Base-by-base conservation (phyloP, 768 basidiomycete genomes). In the Crepidotus variabilis region DNA sequence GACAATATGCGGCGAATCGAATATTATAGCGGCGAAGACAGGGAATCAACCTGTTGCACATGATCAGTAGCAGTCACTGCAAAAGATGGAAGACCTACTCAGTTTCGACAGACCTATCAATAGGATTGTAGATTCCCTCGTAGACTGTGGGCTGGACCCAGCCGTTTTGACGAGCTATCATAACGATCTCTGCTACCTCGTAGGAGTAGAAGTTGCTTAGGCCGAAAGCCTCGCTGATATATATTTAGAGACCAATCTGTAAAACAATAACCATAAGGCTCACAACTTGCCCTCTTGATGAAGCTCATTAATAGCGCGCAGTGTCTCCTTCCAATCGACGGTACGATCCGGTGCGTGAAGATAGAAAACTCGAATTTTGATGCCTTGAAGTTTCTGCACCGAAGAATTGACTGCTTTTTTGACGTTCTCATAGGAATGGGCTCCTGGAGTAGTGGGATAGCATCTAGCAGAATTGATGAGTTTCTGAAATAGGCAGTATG, bases 181-280 rank as follows among this genome's bases (percentile, higher is more conserved):
- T 73, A 0, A 84, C 78, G 22, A 86, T 75, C 61, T 85, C 83
- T 2, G 83, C 82, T 13, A 85, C 82, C 66, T 86, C 83, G 81
- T 82, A 55, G 61, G 5, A 73, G 13, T 10, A 22, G 9, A 48
- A 21, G 32, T 63, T 36, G 51, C 51, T 43, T 14, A 51, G 21
- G 32, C 39, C 39, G 39, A 43, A 16, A 32, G 1, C 24, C 11
- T 14, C 3, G 50, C 20, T 1, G 14, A 5, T 7, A 35, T 11
- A 14, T 4, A 43, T 11, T 43, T 43, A 20, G 39, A 20, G 4
- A 43, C 5, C 48, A 21, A 21, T 33, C 28, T 8, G 16, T 35
- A 48, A 47, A 16, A 33, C 13, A 21, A 10, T 43, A n/a, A 6
- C 66, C 65, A 52, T 28, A 8, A 28, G 3, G 28, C 45, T 82